Conservation (phyloP, 495 filamentous ascomycete species). For the Aspergillus taichungensis region DNA sequence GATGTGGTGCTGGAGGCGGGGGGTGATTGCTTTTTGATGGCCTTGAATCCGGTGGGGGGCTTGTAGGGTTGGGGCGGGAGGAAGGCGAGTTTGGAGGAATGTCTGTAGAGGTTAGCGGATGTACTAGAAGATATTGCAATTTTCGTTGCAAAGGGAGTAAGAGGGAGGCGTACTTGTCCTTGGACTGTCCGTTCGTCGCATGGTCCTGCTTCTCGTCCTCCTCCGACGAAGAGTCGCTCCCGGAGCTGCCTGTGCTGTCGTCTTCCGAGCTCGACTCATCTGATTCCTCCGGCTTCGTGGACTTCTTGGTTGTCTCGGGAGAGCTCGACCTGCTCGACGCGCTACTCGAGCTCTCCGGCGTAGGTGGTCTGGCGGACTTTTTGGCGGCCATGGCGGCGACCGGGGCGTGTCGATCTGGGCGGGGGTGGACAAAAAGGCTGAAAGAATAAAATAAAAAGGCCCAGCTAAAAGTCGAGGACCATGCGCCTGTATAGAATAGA, state of each 20-base stretch:
- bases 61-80: conserved; percentile 27
- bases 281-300: conserved; percentile 16
- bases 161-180: conserved; percentile 16
- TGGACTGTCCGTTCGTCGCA: conserved; percentile 5
- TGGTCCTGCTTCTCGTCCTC: conserved; percentile 16
- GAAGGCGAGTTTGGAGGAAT: conserved; percentile 12
- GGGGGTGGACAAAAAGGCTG: too few relatives aligned
- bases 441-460: too few relatives aligned
- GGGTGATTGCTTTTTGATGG: conserved; percentile 24
- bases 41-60: conserved; percentile 34
- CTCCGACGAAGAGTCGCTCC: conserved; percentile 14
- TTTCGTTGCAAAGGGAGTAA: background rate
- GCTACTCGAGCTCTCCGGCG: conserved; percentile 22
- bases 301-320: conserved; percentile 20
- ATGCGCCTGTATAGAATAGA: too few relatives aligned
- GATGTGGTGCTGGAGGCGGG: conserved; percentile 29
- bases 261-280: conserved; percentile 23
- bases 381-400: conserved; percentile 23
- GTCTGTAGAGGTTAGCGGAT: conserved; percentile 2
- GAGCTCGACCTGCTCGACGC: conserved; percentile 24
- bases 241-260: conserved; percentile 20
- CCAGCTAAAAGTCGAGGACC: too few relatives aligned
- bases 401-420: background rate
- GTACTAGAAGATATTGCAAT: too few relatives aligned
- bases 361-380: conserved; percentile 4